A percentile compares a stretch with the other conserved stretches of the same genome.
Evolutionary conservation across 2,329 filamentous ascomycete species (phyloP).

Genomic region (Penicillium polonicum): DNA sequence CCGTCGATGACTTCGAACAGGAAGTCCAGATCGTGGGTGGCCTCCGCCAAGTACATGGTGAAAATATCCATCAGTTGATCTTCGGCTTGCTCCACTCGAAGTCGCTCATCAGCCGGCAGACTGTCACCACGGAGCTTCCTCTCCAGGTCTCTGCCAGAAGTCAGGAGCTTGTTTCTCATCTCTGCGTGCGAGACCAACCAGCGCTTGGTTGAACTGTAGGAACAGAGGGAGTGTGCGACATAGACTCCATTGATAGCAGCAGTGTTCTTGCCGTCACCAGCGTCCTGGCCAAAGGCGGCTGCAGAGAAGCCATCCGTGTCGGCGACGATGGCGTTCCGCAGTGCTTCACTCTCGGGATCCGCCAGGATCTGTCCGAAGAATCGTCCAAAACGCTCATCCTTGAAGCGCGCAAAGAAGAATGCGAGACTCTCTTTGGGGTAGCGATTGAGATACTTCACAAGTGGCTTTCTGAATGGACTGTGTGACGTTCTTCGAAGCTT

Average conservation of each 20-base stretch:
- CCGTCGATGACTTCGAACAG: constrained; percentile 82
- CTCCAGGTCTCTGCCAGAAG: constrained; percentile 75
- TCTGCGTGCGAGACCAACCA: constrained; percentile 63
- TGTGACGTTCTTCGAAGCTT: constrained; percentile 81
- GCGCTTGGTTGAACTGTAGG: constrained; percentile 60
- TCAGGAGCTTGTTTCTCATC: constrained; percentile 59
- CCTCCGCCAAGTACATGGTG: constrained; percentile 72
- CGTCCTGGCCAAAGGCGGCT: constrained; percentile 62
- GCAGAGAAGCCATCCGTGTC: constrained; percentile 72
- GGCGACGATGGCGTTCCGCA: constrained; percentile 72
- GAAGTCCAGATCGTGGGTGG: constrained; percentile 74
- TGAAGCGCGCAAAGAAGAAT: constrained; percentile 74
- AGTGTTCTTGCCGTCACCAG: constrained; percentile 67
- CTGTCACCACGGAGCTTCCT: constrained; percentile 67
- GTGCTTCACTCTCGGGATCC: constrained; percentile 68
- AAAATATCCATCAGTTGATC: constrained; percentile 86
- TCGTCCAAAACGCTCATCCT: constrained; percentile 82
- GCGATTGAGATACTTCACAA: constrained; percentile 90
- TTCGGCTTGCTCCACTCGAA: constrained; percentile 83
- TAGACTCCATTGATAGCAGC: constrained; percentile 86
- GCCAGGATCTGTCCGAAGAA: constrained; percentile 85
- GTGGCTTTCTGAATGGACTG: constrained; percentile 85
- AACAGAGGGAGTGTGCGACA: constrained; percentile 74
- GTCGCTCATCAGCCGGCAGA: constrained; percentile 68
- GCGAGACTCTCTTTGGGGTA: constrained; percentile 86